Conservation (phyloP, 2,329 filamentous ascomycete genomes). For the Penicillium janthinellum region DNA sequence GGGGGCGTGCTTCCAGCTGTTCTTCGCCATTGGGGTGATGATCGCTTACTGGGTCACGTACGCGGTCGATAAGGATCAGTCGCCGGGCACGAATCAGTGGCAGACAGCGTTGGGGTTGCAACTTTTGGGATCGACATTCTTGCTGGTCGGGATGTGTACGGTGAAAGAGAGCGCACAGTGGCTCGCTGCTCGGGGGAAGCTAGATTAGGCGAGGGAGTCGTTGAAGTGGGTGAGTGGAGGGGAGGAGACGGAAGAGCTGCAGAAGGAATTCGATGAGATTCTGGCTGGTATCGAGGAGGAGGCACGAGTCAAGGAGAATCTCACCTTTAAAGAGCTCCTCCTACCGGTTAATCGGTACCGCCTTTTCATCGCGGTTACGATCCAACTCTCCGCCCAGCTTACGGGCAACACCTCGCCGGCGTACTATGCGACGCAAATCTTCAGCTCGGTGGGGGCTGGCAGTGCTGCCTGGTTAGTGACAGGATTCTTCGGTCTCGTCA, state of each 20-base stretch:
- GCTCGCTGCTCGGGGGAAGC: constrained; percentile 50
- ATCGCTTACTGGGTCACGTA: constrained; percentile 53
- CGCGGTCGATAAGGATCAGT: constrained; percentile 46
- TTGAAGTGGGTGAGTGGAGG: constrained; percentile 57
- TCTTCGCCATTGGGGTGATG: constrained; percentile 43
- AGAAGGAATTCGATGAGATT: constrained; percentile 41
- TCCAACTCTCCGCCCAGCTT: constrained; percentile 53
- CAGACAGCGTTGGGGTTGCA: constrained; percentile 53
- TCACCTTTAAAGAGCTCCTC: constrained; percentile 52
- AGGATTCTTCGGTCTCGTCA: constrained; percentile 57
- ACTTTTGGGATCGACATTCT: constrained; percentile 50
- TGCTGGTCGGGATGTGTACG: constrained; percentile 53
- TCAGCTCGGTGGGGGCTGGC: constrained; percentile 53
- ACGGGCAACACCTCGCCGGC: constrained; percentile 56
- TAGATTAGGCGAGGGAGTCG: constrained; percentile 51
- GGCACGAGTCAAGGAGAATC: constrained; percentile 46
- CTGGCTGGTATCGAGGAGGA: constrained; percentile 53
- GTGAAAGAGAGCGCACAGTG: constrained; percentile 53
- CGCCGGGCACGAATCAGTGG: constrained; percentile 49
- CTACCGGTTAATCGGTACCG: constrained; percentile 53
- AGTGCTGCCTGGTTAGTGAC: constrained; percentile 52
- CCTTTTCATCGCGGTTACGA: constrained; percentile 53
- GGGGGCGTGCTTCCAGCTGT: constrained; percentile 43
- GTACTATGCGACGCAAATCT: constrained; percentile 57
- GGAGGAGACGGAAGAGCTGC: constrained; percentile 38